Percentiles rank a stretch among this genome's conserved stretches.
Conservation (phyloP, 192 early-diverging fungal genomes). For the Podila minutissima region DNA sequence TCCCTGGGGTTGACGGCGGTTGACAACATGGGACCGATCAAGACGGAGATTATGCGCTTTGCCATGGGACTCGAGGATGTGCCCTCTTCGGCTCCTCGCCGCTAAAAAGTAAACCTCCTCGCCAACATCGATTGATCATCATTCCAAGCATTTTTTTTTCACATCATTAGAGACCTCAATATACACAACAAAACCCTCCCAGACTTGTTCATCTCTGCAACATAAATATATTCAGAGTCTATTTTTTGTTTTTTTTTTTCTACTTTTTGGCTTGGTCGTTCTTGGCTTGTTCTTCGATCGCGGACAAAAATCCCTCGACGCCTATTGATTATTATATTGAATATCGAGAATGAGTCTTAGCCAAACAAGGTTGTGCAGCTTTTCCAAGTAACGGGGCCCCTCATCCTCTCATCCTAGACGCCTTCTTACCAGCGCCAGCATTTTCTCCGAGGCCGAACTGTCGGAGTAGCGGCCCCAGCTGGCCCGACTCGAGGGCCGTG, state of each 20-base stretch:
- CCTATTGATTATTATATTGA: slow-evolving; percentile 25
- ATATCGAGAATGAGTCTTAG: background rate
- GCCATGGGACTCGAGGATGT: slow-evolving; percentile 63
- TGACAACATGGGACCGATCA: slow-evolving; percentile 72
- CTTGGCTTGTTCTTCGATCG: slow-evolving; percentile 55
- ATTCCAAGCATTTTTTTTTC: too few species aligned
- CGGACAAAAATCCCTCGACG: slow-evolving; percentile 54
- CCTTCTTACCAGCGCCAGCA: slow-evolving; percentile 53
- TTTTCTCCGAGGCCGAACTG: slow-evolving; percentile 61
- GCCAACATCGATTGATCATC: too few species aligned
- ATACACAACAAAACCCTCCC: background rate
- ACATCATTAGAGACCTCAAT: background rate
- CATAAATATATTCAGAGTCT: slow-evolving; percentile 1
- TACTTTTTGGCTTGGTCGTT: slow-evolving; percentile 18
- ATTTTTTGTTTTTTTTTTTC: background rate
- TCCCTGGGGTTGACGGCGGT: slow-evolving; percentile 78
- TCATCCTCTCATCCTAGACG: too few species aligned
- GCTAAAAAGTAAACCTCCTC: background rate
- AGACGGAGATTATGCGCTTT: slow-evolving; percentile 68
- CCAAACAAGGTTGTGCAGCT: background rate
- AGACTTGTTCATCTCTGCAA: background rate
- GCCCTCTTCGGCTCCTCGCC: background rate
- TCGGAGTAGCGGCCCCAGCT: slow-evolving; percentile 60
- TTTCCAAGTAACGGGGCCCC: too few species aligned
- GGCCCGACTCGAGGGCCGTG: slow-evolving; percentile 59